Conservation (phyloP, 106 monocot species). For the Dioscorea zingiberensis region DNA sequence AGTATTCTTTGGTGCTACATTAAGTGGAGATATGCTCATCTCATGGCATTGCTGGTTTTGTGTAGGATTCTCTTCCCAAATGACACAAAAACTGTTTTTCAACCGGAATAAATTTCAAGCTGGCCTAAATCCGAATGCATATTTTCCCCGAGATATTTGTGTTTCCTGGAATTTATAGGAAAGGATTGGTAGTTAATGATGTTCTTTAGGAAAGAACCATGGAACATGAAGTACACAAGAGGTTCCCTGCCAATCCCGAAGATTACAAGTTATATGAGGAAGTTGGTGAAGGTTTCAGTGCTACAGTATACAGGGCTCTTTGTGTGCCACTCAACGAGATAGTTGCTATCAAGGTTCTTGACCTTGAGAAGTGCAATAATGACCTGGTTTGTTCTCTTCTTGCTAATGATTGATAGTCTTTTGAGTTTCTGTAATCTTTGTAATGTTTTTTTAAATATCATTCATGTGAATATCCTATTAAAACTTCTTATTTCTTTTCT, state of each 20-base stretch:
- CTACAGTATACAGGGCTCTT: conserved; percentile 78
- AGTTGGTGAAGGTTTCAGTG: conserved; percentile 95
- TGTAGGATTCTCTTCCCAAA: no score
- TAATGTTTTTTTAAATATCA: no score
- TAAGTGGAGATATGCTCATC: no score
- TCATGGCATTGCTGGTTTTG: no score
- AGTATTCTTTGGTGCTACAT: no score
- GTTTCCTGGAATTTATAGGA: neutral
- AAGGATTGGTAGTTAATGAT: conserved; percentile 13
- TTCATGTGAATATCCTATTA: no score
- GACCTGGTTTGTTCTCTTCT: conserved; percentile 57
- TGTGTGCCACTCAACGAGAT: conserved; percentile 77
- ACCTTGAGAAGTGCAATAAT: conserved; percentile 94
- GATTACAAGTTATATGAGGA: conserved; percentile 88
- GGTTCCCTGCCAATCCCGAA: conserved; percentile 57
- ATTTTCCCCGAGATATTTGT: no score
- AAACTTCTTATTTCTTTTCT: no score
- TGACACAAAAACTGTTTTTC: no score
- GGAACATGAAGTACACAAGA: conserved; percentile 45
- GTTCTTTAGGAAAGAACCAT: conserved; percentile 38
- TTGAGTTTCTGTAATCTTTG: no score
- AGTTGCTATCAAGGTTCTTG: conserved; percentile 92
- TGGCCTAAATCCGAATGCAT: no score
- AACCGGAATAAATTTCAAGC: no score
- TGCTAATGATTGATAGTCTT: neutral